Evolutionary conservation across 140 eudicot species (phyloP).

Genomic region (Stevia rebaudiana): DNA sequence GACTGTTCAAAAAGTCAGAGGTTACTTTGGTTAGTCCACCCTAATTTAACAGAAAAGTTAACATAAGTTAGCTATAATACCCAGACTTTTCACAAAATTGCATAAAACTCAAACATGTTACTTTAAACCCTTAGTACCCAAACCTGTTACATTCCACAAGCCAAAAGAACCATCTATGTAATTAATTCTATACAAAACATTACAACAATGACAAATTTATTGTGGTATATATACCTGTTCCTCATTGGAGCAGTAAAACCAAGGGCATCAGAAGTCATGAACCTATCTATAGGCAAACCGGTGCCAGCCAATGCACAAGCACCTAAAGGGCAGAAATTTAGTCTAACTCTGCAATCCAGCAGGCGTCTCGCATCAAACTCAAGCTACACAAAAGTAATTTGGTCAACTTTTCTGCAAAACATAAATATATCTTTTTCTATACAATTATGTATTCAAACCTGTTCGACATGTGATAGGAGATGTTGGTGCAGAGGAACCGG

Average conservation of each 20-base stretch:
- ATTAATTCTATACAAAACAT: no score
- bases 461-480: constrained; percentile 83
- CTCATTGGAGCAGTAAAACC: constrained; percentile 94
- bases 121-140: no score
- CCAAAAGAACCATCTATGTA: no score
- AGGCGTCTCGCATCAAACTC: constrained; percentile 92
- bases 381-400: constrained; percentile 51
- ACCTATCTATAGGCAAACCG: constrained; percentile 93
- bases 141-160: no score
- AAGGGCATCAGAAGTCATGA: constrained; percentile 86
- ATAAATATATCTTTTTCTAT: neutral
- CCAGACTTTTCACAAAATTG: no score
- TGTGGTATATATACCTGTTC: constrained; percentile 64
- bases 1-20: no score
- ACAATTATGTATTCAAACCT: constrained; percentile 50
- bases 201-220: neutral
- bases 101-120: no score
- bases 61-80: no score
- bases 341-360: constrained; percentile 66
- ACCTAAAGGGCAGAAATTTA: constrained; percentile 92
- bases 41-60: no score
- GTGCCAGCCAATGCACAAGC: constrained; percentile 99
- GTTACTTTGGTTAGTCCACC: no score
- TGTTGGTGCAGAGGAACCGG: constrained; percentile 89
- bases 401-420: neutral